phyloP scores from a whole-genome alignment of 768 basidiomycete species.

The Hirschioporus abietinus region DNA sequence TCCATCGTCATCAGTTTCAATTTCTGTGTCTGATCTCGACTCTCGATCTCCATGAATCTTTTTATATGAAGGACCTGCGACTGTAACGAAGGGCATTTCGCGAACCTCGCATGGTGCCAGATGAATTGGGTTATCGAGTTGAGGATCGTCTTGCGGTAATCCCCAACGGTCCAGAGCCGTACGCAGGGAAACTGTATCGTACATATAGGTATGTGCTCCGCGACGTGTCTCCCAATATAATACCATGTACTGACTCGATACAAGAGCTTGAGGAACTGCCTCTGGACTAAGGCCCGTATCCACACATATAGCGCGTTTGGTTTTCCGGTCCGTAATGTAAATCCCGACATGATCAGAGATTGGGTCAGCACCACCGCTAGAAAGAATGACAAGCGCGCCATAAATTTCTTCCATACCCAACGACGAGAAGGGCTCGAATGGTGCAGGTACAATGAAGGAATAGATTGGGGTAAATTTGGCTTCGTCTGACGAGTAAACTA shows the following conservation, averaged over 20 bases:
- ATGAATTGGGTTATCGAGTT: neutral
- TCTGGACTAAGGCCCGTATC: slow-evolving; percentile 4
- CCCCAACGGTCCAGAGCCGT: neutral
- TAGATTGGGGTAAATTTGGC: neutral
- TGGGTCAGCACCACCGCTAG: neutral
- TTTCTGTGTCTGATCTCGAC: neutral
- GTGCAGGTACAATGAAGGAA: neutral
- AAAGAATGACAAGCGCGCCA: neutral
- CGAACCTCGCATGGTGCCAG: neutral
- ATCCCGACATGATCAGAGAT: neutral
- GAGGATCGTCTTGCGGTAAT: neutral
- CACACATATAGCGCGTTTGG: neutral
- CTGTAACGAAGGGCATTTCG: neutral
- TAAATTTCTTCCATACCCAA: neutral
- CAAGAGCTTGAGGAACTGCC: neutral
- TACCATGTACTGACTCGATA: neutral
- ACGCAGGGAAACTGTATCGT: neutral
- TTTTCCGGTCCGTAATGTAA: neutral
- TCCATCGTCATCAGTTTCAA: neutral
- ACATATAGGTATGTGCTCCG: slow-evolving; percentile 1
- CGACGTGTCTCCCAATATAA: slow-evolving; percentile 1
- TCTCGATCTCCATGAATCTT: neutral
- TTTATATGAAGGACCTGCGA: neutral
- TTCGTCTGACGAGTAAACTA: neutral
- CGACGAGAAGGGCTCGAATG: neutral